Evolutionary conservation across 352 stramenopile genomes (phyloP).

Genomic region (Globisporangium canariense): DNA sequence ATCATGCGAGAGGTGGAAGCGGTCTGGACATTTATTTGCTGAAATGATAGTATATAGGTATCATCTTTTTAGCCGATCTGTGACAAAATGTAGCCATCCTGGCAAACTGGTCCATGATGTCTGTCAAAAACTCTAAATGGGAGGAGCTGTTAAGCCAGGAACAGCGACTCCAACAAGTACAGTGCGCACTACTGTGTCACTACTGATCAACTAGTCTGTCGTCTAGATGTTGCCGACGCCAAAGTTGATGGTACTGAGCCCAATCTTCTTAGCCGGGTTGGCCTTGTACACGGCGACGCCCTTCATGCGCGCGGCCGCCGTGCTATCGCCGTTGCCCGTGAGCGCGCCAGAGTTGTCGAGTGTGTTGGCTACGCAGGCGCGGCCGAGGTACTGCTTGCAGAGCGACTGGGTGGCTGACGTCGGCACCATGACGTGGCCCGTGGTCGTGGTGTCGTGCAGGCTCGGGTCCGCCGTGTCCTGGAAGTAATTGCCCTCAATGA

Average conservation of each 20-base stretch:
- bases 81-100: neutral
- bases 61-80: neutral
- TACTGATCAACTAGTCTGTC: neutral
- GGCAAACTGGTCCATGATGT: neutral
- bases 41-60: neutral
- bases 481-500: constrained; percentile 37
- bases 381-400: constrained; percentile 9
- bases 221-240: constrained; percentile 8
- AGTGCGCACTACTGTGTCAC: no score
- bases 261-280: neutral
- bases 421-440: constrained; percentile 18
- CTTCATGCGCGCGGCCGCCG: constrained; percentile 9
- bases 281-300: constrained; percentile 11
- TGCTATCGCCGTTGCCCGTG: constrained; percentile 4
- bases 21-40: neutral
- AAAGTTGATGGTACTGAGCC: constrained; percentile 8
- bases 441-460: neutral
- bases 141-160: no score
- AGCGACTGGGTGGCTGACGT: constrained; percentile 9
- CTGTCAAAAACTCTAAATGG: no score
- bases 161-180: no score
- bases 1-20: neutral
- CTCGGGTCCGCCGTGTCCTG: constrained; percentile 27
- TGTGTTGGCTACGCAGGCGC: constrained; percentile 10
- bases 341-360: constrained; percentile 4